phyloP scores from a whole-genome alignment of 345 rosid genomes.

The Citrus medica region DNA sequence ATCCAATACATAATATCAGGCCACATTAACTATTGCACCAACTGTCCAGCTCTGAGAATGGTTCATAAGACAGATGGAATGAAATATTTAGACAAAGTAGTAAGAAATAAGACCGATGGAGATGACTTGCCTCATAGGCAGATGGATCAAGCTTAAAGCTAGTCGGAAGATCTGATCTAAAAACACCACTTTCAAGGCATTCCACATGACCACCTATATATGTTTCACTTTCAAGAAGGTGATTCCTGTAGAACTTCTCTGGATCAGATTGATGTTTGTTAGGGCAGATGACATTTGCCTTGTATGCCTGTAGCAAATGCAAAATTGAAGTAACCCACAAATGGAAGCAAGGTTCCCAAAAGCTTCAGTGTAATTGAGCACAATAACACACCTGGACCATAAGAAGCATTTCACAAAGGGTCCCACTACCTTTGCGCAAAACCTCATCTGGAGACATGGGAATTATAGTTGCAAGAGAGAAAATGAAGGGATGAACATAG shows the following conservation, averaged over 20 bases:
- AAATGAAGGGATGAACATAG: slow-evolving; percentile 95
- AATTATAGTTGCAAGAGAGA: slow-evolving; percentile 93
- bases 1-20: background rate
- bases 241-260: slow-evolving; percentile 75
- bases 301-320: slow-evolving; percentile 60
- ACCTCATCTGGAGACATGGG: slow-evolving; percentile 99
- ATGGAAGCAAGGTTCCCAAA: slow-evolving; percentile 8
- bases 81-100: background rate
- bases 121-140: slow-evolving; percentile 65
- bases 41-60: background rate
- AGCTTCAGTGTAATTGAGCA: slow-evolving; percentile 6
- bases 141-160: slow-evolving; percentile 80
- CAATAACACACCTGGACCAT: slow-evolving; percentile 81
- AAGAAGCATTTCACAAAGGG: slow-evolving; percentile 99
- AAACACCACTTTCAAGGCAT: slow-evolving; percentile 99
- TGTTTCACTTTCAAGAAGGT: slow-evolving; percentile 96
- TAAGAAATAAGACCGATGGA: slow-evolving; percentile 12
- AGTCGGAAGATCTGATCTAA: slow-evolving; percentile 93
- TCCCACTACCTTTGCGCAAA: slow-evolving; percentile 97
- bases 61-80: background rate
- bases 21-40: background rate
- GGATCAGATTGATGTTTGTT: slow-evolving; percentile 91
- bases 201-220: slow-evolving; percentile 98
- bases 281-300: slow-evolving; percentile 94
- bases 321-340: background rate